Evolutionary conservation across 2,329 filamentous ascomycete genomes (phyloP), one percentile per base, ranked within the genome.

Genomic region (Aspergillus fumigatiaffinis): DNA sequence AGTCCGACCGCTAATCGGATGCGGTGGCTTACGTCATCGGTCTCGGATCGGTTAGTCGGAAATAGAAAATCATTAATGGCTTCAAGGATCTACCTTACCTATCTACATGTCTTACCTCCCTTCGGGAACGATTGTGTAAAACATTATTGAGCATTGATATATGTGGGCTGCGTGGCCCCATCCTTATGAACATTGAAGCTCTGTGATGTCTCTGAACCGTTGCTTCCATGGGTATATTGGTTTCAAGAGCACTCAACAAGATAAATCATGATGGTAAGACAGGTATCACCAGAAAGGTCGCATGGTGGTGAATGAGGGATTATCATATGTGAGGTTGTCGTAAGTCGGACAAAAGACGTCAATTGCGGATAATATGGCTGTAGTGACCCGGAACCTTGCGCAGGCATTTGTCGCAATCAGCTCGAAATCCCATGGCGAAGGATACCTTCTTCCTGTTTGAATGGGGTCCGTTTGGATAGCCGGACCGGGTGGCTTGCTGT

Each of bases 361-460:
- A 76, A 42, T 60, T 48, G 32, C 71, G 69, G 61, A 91, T 85
- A 58, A 92, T 90, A 73, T 92, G 89, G 68, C 89, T 91, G 69
- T 91, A 92, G 70, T 92, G 89, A 1, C 89, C 89, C 0, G 89
- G 89, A 7, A 91, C 87, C 69, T 87, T 89, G 69, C 84, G 80
- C 48, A 82, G 82, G 74, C 89, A 92, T 73, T 91, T 91, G 60
- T 91, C 88, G 70, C 89, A 92, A 72, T 91, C 89, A 12, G 86
- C 82, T 61, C 89, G 80, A 75, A 88, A 92, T 52, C 89, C 89
- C 84, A 92, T 91, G 66, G 87, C 89, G 71, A 92, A 88, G 60
- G 82, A 85, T 70, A 84, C 84, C 74, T 88, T 89, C 50, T 66
- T 61, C 48, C 64, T 66, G 25, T 50, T 54, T 17, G 54, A 41